Evolutionary conservation across 1,139 yeast genomes (phyloP), one percentile per base, ranked within the genome.

Genomic region (Lizanozyma gosingica): DNA sequence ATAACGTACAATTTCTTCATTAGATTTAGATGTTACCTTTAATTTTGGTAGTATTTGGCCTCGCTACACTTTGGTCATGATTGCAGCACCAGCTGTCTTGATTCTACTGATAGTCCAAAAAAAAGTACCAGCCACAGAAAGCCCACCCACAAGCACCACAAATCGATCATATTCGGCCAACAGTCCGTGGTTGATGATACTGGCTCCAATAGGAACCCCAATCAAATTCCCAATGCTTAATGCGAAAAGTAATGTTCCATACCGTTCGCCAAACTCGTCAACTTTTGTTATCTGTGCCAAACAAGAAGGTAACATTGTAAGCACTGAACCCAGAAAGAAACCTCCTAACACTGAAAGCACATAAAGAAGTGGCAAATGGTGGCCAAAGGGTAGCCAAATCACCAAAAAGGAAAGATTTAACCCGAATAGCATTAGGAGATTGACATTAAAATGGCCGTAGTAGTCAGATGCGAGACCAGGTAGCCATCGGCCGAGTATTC

Each of bases 301-400:
- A 50, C 80, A 74, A 6, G 67, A 67, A 3, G 80, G 80, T 14
- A 75, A 57, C 38, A 74, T 44, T 4, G 76, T 61, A 40, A 74
- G 51, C 3, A 75, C 66, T 3, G 76, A 67, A 1, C 78, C 78
- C 3, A 70, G 61, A 45, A 69, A 66, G 52, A 76, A 73, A 1
- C 85, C 84, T 46, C 73, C 74, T 1, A 71, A 37, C 4, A 65
- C 66, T 4, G 78, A 63, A 51, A 77, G 78, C 0, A 64, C 63
- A 46, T 71, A 66, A 43, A 76, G 59, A 0, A 60, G 72, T 0
- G 54, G 58, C n/a, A 52, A 42, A 37, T 57, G 58, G n/a, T 52
- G 44, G 1, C 80, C 82, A 44, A 77, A 70, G 4, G 81, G 82
- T 8, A 74, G 54, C 83, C 82, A 78, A 11, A 78, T 46, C 2